phyloP scores from a whole-genome alignment of 2,329 filamentous ascomycete genomes.

The Curvularia eragrostidis region DNA sequence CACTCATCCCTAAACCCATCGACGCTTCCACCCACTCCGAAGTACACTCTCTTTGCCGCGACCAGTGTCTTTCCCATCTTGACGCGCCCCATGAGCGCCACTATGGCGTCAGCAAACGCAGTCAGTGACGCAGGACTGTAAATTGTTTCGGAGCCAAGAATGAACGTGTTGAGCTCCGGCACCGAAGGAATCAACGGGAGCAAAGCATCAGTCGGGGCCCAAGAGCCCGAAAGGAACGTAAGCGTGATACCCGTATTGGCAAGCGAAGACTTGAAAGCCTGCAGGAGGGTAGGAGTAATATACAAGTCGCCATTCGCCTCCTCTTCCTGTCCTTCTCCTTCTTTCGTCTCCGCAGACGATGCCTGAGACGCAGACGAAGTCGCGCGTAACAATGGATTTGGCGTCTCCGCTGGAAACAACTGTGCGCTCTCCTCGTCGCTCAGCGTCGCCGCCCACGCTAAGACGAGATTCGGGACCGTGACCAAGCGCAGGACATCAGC shows the following conservation, averaged over 20 bases:
- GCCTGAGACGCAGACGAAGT: conserved; percentile 13
- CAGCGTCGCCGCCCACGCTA: conserved; percentile 63
- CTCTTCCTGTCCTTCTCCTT: conserved; percentile 1
- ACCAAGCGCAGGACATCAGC: conserved; percentile 77
- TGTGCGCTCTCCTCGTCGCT: conserved; percentile 20
- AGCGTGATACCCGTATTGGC: conserved; percentile 60
- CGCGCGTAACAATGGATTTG: conserved; percentile 25
- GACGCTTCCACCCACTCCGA: conserved; percentile 82
- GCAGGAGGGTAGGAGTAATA: conserved; percentile 63
- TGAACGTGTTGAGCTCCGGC: conserved; percentile 50
- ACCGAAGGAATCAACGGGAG: conserved; percentile 61
- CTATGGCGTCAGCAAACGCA: conserved; percentile 72
- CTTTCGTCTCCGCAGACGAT: background rate
- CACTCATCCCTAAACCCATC: conserved; percentile 69
- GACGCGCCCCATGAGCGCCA: conserved; percentile 62
- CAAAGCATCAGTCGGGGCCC: conserved; percentile 66
- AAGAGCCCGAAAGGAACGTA: conserved; percentile 76
- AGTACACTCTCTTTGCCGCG: conserved; percentile 81
- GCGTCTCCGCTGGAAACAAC: conserved; percentile 20
- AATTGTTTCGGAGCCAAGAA: conserved; percentile 82
- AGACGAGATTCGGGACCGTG: conserved; percentile 77
- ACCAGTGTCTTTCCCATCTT: conserved; percentile 68
- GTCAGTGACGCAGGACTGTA: conserved; percentile 76
- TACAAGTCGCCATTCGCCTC: conserved; percentile 64
- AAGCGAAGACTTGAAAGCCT: conserved; percentile 65